Conservation (phyloP, 805 yeast genomes). For the Vanderwaltozyma verrucispora region DNA sequence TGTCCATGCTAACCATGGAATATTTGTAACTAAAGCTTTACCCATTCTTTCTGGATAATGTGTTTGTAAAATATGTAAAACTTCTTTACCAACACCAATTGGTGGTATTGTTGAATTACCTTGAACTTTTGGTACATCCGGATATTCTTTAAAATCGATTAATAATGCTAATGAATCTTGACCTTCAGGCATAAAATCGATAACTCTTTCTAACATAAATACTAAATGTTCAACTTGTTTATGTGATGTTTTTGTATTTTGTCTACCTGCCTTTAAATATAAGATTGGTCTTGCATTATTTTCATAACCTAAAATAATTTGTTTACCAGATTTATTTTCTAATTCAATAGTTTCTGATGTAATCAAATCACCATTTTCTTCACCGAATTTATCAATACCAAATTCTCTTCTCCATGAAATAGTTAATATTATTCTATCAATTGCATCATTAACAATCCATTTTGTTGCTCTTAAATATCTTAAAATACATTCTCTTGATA, state of each 20-base stretch:
- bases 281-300: slow-evolving; percentile 85
- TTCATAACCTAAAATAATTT: slow-evolving; percentile 84
- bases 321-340: slow-evolving; percentile 89
- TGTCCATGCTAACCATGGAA: slow-evolving; percentile 91
- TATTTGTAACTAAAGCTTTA: slow-evolving; percentile 80
- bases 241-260: slow-evolving; percentile 82
- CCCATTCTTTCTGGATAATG: slow-evolving; percentile 98
- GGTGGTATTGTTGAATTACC: slow-evolving; percentile 74
- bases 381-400: slow-evolving; percentile 47
- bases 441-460: slow-evolving; percentile 69
- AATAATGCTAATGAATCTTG: slow-evolving; percentile 88
- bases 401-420: slow-evolving; percentile 91
- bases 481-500: slow-evolving; percentile 81
- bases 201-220: slow-evolving; percentile 82
- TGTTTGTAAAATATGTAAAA: slow-evolving; percentile 83
- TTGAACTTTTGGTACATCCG: slow-evolving; percentile 42
- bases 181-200: slow-evolving; percentile 92
- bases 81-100: slow-evolving; percentile 79
- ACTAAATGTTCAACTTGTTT: slow-evolving; percentile 96
- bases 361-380: slow-evolving; percentile 37
- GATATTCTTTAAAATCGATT: slow-evolving; percentile 81
- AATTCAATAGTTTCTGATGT: slow-evolving; percentile 43
- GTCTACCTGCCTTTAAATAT: slow-evolving; percentile 88
- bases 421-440: slow-evolving; percentile 63
- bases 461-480: slow-evolving; percentile 90